Evolutionary conservation across 2,329 filamentous ascomycete species (phyloP).

Genomic region (Sporothrix curviconia): DNA sequence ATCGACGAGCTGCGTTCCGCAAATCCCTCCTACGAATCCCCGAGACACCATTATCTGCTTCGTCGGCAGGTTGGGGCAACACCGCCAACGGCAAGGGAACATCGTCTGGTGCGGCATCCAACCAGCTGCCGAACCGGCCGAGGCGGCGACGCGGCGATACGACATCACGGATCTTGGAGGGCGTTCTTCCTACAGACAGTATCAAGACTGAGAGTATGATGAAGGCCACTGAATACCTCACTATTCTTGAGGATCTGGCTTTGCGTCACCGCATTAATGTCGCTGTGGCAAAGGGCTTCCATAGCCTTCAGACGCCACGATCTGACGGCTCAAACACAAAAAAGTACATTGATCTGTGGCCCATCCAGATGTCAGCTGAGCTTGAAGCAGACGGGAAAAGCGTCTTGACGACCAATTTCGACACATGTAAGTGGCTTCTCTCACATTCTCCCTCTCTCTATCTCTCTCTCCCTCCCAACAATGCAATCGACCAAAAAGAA

Average conservation of each 20-base stretch:
- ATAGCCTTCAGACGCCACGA: slow-evolving; percentile 65
- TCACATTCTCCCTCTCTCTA: slow-evolving; percentile 5
- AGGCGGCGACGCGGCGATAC: slow-evolving; percentile 45
- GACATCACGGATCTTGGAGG: slow-evolving; percentile 49
- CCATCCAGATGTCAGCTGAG: slow-evolving; percentile 88
- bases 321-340: slow-evolving; percentile 57
- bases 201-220: slow-evolving; percentile 64
- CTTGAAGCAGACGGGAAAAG: slow-evolving; percentile 60
- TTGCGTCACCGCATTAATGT: slow-evolving; percentile 76
- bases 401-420: slow-evolving; percentile 80
- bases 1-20: slow-evolving; percentile 66
- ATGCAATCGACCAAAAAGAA: too few relatives aligned
- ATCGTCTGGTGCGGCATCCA: not conserved
- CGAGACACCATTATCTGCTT: slow-evolving; percentile 29
- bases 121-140: not conserved
- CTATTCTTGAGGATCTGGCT: slow-evolving; percentile 74
- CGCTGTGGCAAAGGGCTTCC: slow-evolving; percentile 75
- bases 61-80: too few relatives aligned
- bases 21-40: slow-evolving; percentile 49
- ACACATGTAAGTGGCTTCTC: slow-evolving; percentile 61
- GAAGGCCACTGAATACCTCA: slow-evolving; percentile 67
- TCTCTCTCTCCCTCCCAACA: too few relatives aligned
- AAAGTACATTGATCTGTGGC: slow-evolving; percentile 82
- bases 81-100: too few relatives aligned
- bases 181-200: slow-evolving; percentile 59